Evolutionary conservation across 208 protist genomes (phyloP), one percentile per base, ranked within the genome.

Genomic region (Trypanosoma lewisi): DNA sequence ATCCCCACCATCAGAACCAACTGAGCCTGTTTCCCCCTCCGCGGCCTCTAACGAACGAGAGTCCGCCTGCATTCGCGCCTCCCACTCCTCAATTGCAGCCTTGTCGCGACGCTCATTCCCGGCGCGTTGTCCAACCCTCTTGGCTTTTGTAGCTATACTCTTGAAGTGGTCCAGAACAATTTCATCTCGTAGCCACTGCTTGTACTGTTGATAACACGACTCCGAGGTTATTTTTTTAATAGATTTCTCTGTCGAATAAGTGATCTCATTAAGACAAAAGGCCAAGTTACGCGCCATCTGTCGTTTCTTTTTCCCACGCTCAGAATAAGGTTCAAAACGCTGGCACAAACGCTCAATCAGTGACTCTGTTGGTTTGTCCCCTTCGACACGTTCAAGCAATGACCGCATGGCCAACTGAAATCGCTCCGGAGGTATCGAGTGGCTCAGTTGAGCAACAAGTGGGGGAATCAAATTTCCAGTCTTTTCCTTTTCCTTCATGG

Each of bases 401-500:
- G 78, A 83, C 17, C 82, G 73, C 83, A 96, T 83, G 2, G 87
- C 85, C n/a, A 93, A 58, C 57, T 93, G 82, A 58, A 96, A 94
- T 66, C 85, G 89, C 21, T 91, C 90, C 4, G 64, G 28, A 19
- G 87, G 90, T 78, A 96, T 90, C 19, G 78, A 61, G n/a, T 64
- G 66, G 64, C 73, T 93, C 47, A 96, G 70, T 75, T 90, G 79
- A 5, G 77, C 70, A 37, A 93, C 82, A 57, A 96, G 68, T 17
- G 86, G 86, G 48, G 90, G 90, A 51, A 96, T 93, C 41, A 96
- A 67, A 63, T 96, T 96, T 41, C 90, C 90, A 0, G 79, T 91
- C 71, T 84, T 88, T 58, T 94, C 85, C 68, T 94, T 93, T 66
- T 94, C 83, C 68, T 93, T 96, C 76, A 91, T 57, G 16, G 85